Conservation (phyloP, 2,329 filamentous ascomycete genomes). For the Scedosporium dehoogii region DNA sequence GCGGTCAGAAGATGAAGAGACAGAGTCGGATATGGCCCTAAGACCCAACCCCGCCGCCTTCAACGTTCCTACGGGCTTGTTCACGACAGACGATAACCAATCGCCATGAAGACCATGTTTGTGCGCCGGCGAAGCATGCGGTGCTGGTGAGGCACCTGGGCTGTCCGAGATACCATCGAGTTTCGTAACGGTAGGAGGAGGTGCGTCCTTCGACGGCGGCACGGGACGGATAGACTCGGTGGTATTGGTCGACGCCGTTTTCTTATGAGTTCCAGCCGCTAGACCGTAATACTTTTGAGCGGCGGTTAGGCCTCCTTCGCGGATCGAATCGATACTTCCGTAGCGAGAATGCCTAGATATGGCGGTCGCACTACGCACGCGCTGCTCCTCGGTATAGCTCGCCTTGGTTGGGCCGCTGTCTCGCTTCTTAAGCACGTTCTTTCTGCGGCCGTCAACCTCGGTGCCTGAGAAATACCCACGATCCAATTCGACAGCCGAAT, state of each 20-base stretch:
- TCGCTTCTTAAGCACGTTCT: slow-evolving; percentile 75
- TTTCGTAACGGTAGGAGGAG: slow-evolving; percentile 49
- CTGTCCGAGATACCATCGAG: slow-evolving; percentile 37
- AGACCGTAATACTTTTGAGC: slow-evolving; percentile 62
- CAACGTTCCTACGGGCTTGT: slow-evolving; percentile 32
- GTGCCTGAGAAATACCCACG: slow-evolving; percentile 89
- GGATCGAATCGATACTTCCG: slow-evolving; percentile 66
- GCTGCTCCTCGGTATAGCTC: slow-evolving; percentile 68
- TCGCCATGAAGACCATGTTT: slow-evolving; percentile 39
- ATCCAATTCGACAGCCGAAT: slow-evolving; percentile 57
- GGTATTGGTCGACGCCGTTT: slow-evolving; percentile 51
- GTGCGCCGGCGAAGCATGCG: slow-evolving; percentile 33
- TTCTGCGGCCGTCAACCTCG: slow-evolving; percentile 65
- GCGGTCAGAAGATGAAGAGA: slow-evolving; percentile 19
- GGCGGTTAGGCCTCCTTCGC: slow-evolving; percentile 48
- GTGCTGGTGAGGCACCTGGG: slow-evolving; percentile 27
- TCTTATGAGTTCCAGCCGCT: slow-evolving; percentile 36
- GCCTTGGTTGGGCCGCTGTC: slow-evolving; percentile 50
- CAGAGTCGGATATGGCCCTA: slow-evolving; percentile 67
- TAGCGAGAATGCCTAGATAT: slow-evolving; percentile 67
- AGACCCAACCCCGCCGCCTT: slow-evolving; percentile 55
- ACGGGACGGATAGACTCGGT: slow-evolving; percentile 42
- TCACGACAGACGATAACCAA: slow-evolving; percentile 42
- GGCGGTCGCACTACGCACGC: slow-evolving; percentile 53
- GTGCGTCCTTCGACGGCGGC: slow-evolving; percentile 42